Evolutionary conservation across 2,329 filamentous ascomycete genomes (phyloP).

Genomic region (Penicillium sp.): DNA sequence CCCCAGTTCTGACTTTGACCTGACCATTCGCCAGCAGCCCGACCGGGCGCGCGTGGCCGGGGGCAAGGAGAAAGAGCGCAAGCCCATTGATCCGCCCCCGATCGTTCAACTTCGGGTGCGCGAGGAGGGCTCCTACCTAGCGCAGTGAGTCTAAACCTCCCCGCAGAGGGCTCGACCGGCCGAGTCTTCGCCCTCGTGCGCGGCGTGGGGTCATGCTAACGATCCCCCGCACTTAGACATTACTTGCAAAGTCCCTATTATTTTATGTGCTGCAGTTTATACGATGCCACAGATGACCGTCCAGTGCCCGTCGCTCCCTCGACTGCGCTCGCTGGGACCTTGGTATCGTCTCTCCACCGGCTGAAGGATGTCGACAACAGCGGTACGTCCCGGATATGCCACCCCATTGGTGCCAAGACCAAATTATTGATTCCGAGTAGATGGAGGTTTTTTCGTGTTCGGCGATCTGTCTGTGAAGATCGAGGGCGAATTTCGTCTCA

Average conservation of each 20-base stretch:
- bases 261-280: constrained; percentile 56
- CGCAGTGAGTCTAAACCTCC: constrained; percentile 59
- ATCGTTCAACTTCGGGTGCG: constrained; percentile 65
- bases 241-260: constrained; percentile 61
- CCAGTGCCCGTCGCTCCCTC: constrained; percentile 42
- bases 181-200: constrained; percentile 2
- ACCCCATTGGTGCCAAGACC: neutral
- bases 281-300: constrained; percentile 45
- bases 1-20: constrained; percentile 51
- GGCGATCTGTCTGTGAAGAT: constrained; percentile 75
- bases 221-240: constrained; percentile 38
- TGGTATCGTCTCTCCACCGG: constrained; percentile 74
- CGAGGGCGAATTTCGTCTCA: constrained; percentile 65
- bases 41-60: constrained; percentile 61
- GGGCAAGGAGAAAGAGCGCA: constrained; percentile 75
- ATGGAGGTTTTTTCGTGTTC: constrained; percentile 87
- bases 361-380: constrained; percentile 70
- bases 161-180: too few relatives aligned
- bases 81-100: constrained; percentile 78
- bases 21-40: constrained; percentile 62
- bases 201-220: neutral
- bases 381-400: constrained; percentile 35
- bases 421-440: constrained; percentile 32
- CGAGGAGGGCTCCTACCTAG: constrained; percentile 44
- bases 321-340: constrained; percentile 61